Evolutionary conservation across 495 filamentous ascomycete genomes (phyloP), one percentile per base, ranked within the genome.

Genomic region (Hamigera avellanea): DNA sequence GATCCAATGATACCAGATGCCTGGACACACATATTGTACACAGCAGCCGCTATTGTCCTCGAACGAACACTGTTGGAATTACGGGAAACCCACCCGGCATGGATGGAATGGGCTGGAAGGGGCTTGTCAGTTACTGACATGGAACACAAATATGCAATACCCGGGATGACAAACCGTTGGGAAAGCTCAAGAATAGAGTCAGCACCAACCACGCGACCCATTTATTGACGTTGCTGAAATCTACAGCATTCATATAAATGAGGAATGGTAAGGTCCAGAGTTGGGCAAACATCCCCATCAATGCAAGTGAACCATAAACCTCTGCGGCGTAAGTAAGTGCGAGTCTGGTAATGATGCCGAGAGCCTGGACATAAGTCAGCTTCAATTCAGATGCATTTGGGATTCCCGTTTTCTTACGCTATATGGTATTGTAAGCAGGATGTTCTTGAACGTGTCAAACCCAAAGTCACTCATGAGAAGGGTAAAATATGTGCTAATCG

Each of bases 391-490:
- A 26, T 12, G 7, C 7, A 26, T 26, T 7, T 26, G 25, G 25
- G 7, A 7, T 26, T 12, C 25, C 25, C 12, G 25, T 12, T 26
- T 26, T 7, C 25, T 26, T 26, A 52, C 51, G 33, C 66, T 68
- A 1, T 46, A 50, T 1, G 78, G 80, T 17, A 85, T 78, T 5
- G 71, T 61, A 19, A 86, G 61, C 0, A 86, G 52, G 42, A 79
- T 84, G 3, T 76, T 74, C 9, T 73, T 45, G 44, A 83, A 80
- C 3, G 76, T 80, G 34, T 61, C 57, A 40, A 83, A 86, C 1
- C 78, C 78, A 8, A 80, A 54, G 5, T 54, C 50, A 32, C 62
- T 59, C 12, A 82, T 56, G 0, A 66, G 72, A 2, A 83, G 54
- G 0, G 80, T 83, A n/a, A 85, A 57, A 41, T 85, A 86, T 15